Percentiles rank a stretch among this genome's conserved stretches.
Conservation (phyloP, 2,329 filamentous ascomycete species). For the Leptosphaerulina australis region DNA sequence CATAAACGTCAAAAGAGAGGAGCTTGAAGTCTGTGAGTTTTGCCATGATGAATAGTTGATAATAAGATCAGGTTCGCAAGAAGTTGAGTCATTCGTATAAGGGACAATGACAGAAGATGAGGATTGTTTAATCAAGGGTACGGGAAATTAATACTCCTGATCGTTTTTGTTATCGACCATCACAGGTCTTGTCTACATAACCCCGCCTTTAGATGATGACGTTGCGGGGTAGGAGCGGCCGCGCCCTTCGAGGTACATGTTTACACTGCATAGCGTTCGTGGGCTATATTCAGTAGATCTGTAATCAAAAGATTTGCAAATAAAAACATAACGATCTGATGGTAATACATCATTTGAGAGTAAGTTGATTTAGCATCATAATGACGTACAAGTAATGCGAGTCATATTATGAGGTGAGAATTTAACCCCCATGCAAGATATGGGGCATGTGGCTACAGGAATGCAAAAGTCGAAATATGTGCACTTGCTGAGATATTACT, state of each 20-base stretch:
- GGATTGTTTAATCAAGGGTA: not conserved
- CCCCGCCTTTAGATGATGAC: conserved; percentile 20
- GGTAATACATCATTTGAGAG: not conserved
- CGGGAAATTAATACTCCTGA: not conserved
- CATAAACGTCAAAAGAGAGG: conserved; percentile 79
- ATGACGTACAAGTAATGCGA: not conserved
- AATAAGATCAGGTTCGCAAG: not conserved
- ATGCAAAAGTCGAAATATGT: too few species aligned
- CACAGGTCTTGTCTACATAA: not conserved
- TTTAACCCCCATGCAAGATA: too few species aligned
- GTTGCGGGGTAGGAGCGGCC: conserved; percentile 18
- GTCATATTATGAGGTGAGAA: too few species aligned
- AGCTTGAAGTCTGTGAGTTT: conserved; percentile 53
- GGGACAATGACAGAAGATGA: not conserved
- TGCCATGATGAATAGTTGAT: conserved; percentile 28
- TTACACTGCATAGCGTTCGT: too few species aligned
- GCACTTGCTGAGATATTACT: not conserved
- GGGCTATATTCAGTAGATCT: too few species aligned
- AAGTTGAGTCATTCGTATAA: not conserved
- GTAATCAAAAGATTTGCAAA: not conserved
- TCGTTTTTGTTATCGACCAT: not conserved
- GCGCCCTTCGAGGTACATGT: conserved; percentile 24
- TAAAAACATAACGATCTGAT: too few species aligned
- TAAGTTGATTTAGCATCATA: conserved; percentile 11
- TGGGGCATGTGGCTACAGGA: too few species aligned